Evolutionary conservation across 2,329 filamentous ascomycete genomes (phyloP).

Genomic region (Stagonosporopsis cucurbitacearum): DNA sequence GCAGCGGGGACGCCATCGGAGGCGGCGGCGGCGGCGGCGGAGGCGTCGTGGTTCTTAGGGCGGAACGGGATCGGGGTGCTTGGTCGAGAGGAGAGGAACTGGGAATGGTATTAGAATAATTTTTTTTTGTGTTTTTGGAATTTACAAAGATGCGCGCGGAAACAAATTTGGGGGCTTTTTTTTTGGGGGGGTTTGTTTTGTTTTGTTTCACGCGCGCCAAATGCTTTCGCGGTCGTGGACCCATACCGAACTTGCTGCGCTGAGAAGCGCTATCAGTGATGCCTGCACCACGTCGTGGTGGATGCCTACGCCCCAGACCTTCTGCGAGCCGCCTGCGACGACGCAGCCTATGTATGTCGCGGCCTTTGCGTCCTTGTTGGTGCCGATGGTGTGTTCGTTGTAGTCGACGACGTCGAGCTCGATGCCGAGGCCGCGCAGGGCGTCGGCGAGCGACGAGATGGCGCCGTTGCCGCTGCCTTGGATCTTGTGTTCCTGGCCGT

Average conservation of each 20-base stretch:
- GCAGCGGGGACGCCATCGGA: constrained; percentile 52
- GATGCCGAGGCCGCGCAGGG: constrained; percentile 78
- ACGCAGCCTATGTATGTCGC: constrained; percentile 94
- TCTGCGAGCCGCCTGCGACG: constrained; percentile 68
- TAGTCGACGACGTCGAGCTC: constrained; percentile 92
- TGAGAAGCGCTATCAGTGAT: constrained; percentile 83
- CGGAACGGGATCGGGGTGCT: constrained; percentile 71
- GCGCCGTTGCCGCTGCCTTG: constrained; percentile 86
- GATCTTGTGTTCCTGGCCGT: constrained; percentile 79
- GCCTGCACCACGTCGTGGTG: constrained; percentile 93
- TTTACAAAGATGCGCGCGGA: too few relatives aligned
- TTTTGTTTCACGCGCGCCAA: background rate
- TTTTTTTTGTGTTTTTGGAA: too few relatives aligned
- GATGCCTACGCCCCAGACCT: constrained; percentile 89
- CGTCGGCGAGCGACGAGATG: constrained; percentile 85
- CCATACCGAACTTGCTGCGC: constrained; percentile 81
- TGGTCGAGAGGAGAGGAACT: constrained; percentile 77
- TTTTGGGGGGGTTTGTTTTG: too few relatives aligned
- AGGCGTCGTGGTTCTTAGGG: constrained; percentile 61
- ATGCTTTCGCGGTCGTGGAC: constrained; percentile 40
- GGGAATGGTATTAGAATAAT: constrained; percentile 13
- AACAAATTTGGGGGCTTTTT: too few relatives aligned
- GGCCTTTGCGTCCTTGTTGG: constrained; percentile 84
- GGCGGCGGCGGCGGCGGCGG: constrained; percentile 41
- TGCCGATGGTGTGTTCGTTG: constrained; percentile 92